Percentiles rank a stretch among this genome's conserved stretches.
Evolutionary conservation across 352 stramenopile genomes (phyloP).

Genomic region (Globisporangium spinosum): DNA sequence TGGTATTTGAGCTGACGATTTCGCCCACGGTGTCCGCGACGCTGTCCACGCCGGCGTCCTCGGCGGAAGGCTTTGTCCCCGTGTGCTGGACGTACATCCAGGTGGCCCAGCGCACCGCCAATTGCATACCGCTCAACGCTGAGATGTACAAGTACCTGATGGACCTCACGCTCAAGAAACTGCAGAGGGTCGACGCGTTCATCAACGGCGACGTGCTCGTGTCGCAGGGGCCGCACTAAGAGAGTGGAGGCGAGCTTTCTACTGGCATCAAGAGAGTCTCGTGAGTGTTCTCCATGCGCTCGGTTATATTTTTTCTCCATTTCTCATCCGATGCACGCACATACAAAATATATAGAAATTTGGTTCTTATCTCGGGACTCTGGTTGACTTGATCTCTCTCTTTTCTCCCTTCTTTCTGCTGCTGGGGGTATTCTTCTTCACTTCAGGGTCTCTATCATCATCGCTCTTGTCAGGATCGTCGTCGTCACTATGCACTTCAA

Average conservation of each 20-base stretch:
- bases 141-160: conserved; percentile 86
- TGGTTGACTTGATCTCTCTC: neutral
- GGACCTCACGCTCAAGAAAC: conserved; percentile 69
- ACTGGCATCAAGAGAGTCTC: neutral
- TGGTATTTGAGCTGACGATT: conserved; percentile 67
- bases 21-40: conserved; percentile 26
- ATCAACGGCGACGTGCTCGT: conserved; percentile 70
- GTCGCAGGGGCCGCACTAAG: conserved; percentile 43
- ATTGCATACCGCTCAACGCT: conserved; percentile 55
- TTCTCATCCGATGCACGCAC: neutral
- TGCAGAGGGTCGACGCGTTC: conserved; percentile 73
- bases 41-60: conserved; percentile 24
- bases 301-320: neutral
- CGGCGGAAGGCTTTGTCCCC: conserved; percentile 43
- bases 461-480: neutral
- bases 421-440: neutral
- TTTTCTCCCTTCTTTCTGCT: neutral
- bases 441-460: neutral
- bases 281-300: neutral
- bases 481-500: neutral
- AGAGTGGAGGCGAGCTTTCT: neutral
- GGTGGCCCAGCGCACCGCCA: conserved; percentile 76
- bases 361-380: conserved; percentile 1
- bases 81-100: conserved; percentile 85
- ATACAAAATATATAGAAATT: conserved; percentile 13